Base-by-base conservation (phyloP, 805 yeast species). In the Metschnikowia picachoensis region DNA sequence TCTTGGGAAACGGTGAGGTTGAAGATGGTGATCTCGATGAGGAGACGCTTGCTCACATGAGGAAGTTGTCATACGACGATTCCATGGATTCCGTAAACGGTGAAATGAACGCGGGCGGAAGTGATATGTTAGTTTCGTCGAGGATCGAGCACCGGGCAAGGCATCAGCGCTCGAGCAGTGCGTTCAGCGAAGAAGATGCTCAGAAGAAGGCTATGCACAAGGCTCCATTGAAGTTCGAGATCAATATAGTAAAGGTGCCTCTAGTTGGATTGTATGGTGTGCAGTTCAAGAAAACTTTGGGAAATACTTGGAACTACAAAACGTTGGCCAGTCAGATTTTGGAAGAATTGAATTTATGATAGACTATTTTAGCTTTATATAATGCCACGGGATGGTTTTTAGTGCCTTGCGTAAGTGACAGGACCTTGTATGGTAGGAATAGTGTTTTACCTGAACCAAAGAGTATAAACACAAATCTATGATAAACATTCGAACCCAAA, bases 281-380 rank as follows among this genome's bases (percentile, higher is more conserved):
- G 39, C 97, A 92, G 64, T 90, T 91, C 72, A 92, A 92, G 74
- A 91, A 91, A 63, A 77, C 91, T 29, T 77, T 87, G 47, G 98
- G 98, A 59, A 90, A 92, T 63, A 88, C 96, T 1, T 91, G 97
- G 97, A 80, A 85, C 68, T 91, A 91, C 68, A 91, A 92, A 71
- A 83, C 90, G 9, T 73, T 91, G 60, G 97, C 97, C 2, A 83
- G 92, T 44, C 88, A 83, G 62, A 85, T 91, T 41, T 77, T 91
- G 65, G 76, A 76, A 49, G 86, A 85, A 54, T 73, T 87, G 62
- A 82, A 84, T 51, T 68, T 87, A 52, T 86, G 46, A 43, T 37
- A 9, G 16, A n/a, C 11, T 20, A 5, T 20, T 20, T 20, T 20
- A 20, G 25, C 25, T 20, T 5, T 5, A 20, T 20, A 20, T 7